Evolutionary conservation across 2,329 filamentous ascomycete genomes (phyloP).

Genomic region (Lasiodiplodia hormozganensis): DNA sequence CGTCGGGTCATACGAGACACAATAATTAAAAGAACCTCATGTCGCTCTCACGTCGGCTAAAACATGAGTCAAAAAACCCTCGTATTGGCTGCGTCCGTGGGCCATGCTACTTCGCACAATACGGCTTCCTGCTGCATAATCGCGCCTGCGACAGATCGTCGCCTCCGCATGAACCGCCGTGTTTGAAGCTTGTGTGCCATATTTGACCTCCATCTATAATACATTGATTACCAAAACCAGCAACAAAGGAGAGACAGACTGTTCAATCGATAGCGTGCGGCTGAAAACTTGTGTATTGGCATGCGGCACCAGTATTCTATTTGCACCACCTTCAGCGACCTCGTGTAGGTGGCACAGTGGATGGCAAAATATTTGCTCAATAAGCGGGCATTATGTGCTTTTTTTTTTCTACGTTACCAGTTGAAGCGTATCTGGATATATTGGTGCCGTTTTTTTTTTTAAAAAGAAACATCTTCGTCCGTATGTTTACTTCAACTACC

Average conservation of each 20-base stretch:
- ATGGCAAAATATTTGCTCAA: no score
- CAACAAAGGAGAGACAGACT: not conserved
- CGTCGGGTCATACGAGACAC: not conserved
- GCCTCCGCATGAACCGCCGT: not conserved
- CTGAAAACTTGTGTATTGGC: not conserved
- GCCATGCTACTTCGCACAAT: not conserved
- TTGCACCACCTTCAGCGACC: not conserved
- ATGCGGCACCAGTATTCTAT: not conserved
- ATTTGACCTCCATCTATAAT: not conserved
- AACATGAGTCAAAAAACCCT: not conserved
- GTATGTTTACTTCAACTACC: no score
- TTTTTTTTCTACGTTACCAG: no score
- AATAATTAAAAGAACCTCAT: not conserved
- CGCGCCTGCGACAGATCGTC: not conserved
- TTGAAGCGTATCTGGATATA: no score
- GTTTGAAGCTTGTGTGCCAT: not conserved
- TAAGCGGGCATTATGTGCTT: no score
- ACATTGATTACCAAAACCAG: no score
- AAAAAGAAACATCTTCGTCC: no score
- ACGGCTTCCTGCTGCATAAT: not conserved
- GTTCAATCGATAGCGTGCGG: not conserved
- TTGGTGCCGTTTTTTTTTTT: no score
- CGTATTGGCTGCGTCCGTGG: not conserved
- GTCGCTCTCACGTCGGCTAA: not conserved
- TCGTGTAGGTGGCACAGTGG: not conserved